Conservation (phyloP, 1,284 basidiomycete species). For the Sparassis latifolia region DNA sequence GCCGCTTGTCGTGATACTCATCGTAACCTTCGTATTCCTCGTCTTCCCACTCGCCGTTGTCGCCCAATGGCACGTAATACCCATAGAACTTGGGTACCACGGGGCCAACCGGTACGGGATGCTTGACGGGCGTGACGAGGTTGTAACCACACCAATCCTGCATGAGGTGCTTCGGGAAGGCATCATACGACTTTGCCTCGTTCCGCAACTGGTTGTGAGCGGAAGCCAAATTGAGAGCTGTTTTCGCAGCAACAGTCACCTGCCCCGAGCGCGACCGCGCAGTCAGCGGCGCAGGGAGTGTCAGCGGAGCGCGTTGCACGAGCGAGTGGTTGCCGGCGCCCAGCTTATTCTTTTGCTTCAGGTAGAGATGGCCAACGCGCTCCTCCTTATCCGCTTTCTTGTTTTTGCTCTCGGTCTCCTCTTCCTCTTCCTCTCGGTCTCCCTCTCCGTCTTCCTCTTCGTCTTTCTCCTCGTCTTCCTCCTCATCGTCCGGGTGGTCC, state of each 20-base stretch:
- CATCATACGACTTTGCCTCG: constrained; percentile 39
- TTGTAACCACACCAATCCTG: constrained; percentile 44
- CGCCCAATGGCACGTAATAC: constrained; percentile 33
- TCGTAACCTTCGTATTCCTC: background rate
- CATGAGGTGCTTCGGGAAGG: constrained; percentile 37
- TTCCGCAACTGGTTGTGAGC: constrained; percentile 24
- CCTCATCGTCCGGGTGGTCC: background rate
- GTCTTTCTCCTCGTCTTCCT: no score
- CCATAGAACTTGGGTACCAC: constrained; percentile 51
- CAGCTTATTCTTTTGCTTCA: constrained; percentile 22
- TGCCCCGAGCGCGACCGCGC: constrained; percentile 18
- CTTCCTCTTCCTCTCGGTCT: no score
- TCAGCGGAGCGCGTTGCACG: constrained; percentile 26
- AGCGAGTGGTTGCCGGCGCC: constrained; percentile 29
- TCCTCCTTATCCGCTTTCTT: background rate
- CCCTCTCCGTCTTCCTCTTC: no score
- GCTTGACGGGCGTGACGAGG: constrained; percentile 30
- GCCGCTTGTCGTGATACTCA: constrained; percentile 3
- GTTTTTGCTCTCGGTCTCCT: no score
- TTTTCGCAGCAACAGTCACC: constrained; percentile 30
- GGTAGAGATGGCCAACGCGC: constrained; percentile 19
- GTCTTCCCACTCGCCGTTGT: constrained; percentile 6
- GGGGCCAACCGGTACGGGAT: constrained; percentile 39
- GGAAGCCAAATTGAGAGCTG: constrained; percentile 11
- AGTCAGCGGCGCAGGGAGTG: constrained; percentile 24